phyloP scores from a whole-genome alignment of 2,329 filamentous ascomycete genomes.

The Phialophora macrospora region DNA sequence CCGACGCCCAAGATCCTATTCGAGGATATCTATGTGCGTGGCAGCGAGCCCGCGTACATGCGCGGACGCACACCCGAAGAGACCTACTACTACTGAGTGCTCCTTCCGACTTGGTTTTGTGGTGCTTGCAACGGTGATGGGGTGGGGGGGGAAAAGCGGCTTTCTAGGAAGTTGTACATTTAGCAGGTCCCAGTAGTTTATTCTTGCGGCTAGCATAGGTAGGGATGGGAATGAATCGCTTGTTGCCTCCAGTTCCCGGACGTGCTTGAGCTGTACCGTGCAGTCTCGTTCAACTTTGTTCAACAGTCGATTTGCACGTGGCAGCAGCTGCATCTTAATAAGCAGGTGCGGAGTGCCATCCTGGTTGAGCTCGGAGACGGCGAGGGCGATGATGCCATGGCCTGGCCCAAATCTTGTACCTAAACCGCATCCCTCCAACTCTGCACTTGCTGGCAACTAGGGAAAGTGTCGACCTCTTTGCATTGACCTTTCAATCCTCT shows the following conservation, averaged over 20 bases:
- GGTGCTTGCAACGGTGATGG: slow-evolving; percentile 6
- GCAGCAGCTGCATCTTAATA: background rate
- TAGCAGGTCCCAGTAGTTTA: slow-evolving; percentile 25
- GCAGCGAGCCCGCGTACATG: slow-evolving; percentile 85
- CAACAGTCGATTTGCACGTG: slow-evolving; percentile 5
- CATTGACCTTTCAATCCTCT: background rate
- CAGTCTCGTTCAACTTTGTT: background rate
- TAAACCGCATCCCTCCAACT: background rate
- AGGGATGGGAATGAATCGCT: slow-evolving; percentile 6
- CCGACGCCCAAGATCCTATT: slow-evolving; percentile 80
- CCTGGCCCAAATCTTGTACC: background rate
- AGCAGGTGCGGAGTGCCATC: background rate
- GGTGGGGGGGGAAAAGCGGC: slow-evolving; percentile 10
- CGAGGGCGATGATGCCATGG: slow-evolving; percentile 50
- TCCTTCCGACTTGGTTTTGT: background rate
- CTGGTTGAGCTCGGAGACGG: background rate
- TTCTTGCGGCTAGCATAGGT: slow-evolving; percentile 19
- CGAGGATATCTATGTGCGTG: slow-evolving; percentile 94
- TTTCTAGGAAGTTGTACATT: slow-evolving; percentile 27
- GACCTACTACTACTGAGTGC: slow-evolving; percentile 75
- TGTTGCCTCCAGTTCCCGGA: background rate
- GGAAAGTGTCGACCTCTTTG: background rate
- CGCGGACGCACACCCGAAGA: slow-evolving; percentile 87
- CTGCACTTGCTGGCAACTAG: background rate
- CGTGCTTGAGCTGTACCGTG: background rate